Evolutionary conservation across 2,329 filamentous ascomycete genomes (phyloP), one percentile per base, ranked within the genome.

Genomic region (Bertia moriformis): DNA sequence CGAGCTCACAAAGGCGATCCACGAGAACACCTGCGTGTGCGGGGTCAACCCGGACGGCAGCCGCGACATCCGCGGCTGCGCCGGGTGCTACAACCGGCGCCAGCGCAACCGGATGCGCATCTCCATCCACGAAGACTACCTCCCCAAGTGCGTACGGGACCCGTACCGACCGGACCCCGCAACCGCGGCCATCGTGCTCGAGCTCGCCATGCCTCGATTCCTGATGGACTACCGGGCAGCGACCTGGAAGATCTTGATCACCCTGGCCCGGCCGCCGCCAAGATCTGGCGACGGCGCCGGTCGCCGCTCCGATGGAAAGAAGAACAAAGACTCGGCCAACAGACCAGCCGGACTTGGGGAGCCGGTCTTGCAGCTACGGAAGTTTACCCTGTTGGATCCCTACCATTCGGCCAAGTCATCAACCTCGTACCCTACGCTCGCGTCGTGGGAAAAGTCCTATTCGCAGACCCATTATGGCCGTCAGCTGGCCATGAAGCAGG

Each of bases 171-270:
- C n/a, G n/a, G n/a, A n/a, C n/a, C 22, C 22, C 7, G 22, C 7
- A 7, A 27, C 22, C n/a, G 62, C 65, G 20, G 57, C 56, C 0
- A 51, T 69, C 0, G 44, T 76, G 0, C 73, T 77, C 38, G 73
- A 78, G 43, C 50, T 77, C 1, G 43, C 39, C 0, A 55, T 59
- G 17, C 72, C 73, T 0, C 20, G 45, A 3, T 53, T 53, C 3
- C 62, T 73, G 17, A 52, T 54, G 2, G 50, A 53, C 0, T 79
- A 75, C 48, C 59, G 73, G 12, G 61, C 72, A 40, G 54, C 59
- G 3, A 72, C 67, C 0, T 75, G 67, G 67, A 48, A 45, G 3
- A 59, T 75, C 3, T 17, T 71, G 0, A 48, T 51, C 2, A 45
- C 40, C 3, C 44, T 71, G 10, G n/a, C n/a, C n/a, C n/a, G n/a